Evolutionary conservation across 192 early-diverging fungal genomes (phyloP), one percentile per base, ranked within the genome.

Genomic region (Entophlyctis luteolus): DNA sequence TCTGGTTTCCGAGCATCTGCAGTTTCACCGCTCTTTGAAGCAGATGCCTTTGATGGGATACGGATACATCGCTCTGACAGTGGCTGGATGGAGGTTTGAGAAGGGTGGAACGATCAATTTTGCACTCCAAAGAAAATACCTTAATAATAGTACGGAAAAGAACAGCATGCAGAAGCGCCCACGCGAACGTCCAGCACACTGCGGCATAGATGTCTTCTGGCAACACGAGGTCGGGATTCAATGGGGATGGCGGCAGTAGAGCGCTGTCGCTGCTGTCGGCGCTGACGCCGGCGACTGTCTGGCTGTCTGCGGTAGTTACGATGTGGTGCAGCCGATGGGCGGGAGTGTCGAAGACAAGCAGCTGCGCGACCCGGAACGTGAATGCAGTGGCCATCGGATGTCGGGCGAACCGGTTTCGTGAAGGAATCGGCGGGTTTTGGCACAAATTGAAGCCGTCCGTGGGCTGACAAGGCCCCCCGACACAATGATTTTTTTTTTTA

Each of bases 181-280:
- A 72, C 12, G 42, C 52, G 28, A 72, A 55, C 18, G 65, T 46
- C 71, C 71, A 72, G 29, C 55, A 46, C n/a, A 67, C 23, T 16
- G 67, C 36, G 3, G 57, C 8, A 37, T 67, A 66, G 8, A 72
- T 28, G 56, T 72, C 71, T 20, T 67, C 33, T 18, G 71, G 71
- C 23, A 57, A 67, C 16, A 14, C 32, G 22, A 72, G 20, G 55
- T 72, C 71, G 56, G 55, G 65, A 63, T 72, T 72, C 62, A 72
- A 60, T 22, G 58, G 52, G 28, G 57, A 49, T 18, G 58, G 57
- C 4, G 22, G 35, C n/a, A n/a, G n/a, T n/a, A n/a, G n/a, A n/a
- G n/a, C n/a, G n/a, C n/a, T 6, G 23, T 12, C 16, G 49, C 63
- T 50, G 28, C 29, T 53, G 2, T 20, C 4, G 50, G 16, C 25